Conservation (phyloP, 768 basidiomycete genomes). For the Steccherinum ochraceum region DNA sequence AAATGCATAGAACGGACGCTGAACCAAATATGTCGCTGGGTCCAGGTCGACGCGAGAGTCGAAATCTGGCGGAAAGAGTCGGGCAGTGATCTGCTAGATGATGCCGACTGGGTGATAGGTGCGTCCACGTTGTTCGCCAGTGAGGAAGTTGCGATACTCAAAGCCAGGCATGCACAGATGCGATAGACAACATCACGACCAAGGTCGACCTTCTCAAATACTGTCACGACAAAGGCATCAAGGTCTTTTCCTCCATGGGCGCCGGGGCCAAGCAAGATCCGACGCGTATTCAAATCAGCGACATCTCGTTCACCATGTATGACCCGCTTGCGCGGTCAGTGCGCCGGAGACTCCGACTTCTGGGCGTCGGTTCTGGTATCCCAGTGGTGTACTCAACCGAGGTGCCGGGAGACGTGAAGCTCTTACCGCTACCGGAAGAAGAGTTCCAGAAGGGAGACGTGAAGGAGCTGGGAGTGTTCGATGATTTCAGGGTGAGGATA, state of each 20-base stretch:
- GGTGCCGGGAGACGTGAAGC: slow-evolving; percentile 79
- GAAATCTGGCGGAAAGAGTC: slow-evolving; percentile 86
- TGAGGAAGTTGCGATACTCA: too few species aligned
- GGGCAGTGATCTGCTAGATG: slow-evolving; percentile 67
- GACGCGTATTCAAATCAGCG: slow-evolving; percentile 90
- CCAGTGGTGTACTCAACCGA: slow-evolving; percentile 96
- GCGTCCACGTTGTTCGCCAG: too few species aligned
- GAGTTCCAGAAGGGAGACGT: slow-evolving; percentile 88
- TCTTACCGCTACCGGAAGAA: slow-evolving; percentile 86
- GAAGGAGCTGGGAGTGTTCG: slow-evolving; percentile 83
- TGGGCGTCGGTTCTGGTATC: slow-evolving; percentile 58
- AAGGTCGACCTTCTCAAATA: slow-evolving; percentile 92
- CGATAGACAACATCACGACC: slow-evolving; percentile 95
- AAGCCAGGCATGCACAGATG: too few species aligned
- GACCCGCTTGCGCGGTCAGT: slow-evolving; percentile 94
- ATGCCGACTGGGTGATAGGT: slow-evolving; percentile 94
- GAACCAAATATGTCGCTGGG: slow-evolving; percentile 75
- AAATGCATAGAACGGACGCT: slow-evolving; percentile 62
- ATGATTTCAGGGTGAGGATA: slow-evolving; percentile 91
- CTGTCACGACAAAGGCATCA: slow-evolving; percentile 75
- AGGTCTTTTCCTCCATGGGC: slow-evolving; percentile 97
- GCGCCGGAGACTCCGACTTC: slow-evolving; percentile 62
- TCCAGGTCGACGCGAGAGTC: slow-evolving; percentile 75
- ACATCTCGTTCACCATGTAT: slow-evolving; percentile 88
- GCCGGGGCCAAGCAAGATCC: slow-evolving; percentile 94